Evolutionary conservation across 345 rosid species (phyloP), one percentile per base, ranked within the genome.

Genomic region (Eutrema yunnanense): DNA sequence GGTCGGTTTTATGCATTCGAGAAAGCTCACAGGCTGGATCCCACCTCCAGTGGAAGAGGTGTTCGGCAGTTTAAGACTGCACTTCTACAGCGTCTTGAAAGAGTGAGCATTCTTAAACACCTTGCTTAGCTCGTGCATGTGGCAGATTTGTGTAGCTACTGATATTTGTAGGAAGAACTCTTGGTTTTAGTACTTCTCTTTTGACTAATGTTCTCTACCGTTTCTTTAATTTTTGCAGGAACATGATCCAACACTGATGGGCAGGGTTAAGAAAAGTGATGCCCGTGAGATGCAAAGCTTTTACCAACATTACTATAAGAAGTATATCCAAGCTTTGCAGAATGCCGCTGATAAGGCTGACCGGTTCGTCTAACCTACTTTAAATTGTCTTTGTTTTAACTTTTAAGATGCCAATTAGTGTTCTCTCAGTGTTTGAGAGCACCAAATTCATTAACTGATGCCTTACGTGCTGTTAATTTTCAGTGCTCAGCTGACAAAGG

Each of bases 61-160:
- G 99, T 96, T 80, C 92, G 99, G 19, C 99, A 96, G 68, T 96
- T 96, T 76, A 96, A 96, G 84, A 96, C 98, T 67, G 97, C 99
- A 13, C 98, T 96, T 9, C 90, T 96, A 67, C 99, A 96, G 69
- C 99, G 97, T 68, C 94, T 96, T 40, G 99, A 96, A 80, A 87
- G 90, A 84, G 99, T 92, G 64, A 80, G 86, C 33, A 2, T 30
- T 69, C 10, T 70, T 38, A 4, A 6, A 48, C n/a, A 12, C n/a
- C 6, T 26, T 64, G 54, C 27, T 63, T 70, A 30, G 12, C 7
- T 41, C 62, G 3, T 42, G 51, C 76, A 59, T 52, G 43, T 60
- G 57, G 13, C 12, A 54, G 27, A 59, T 63, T 59, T 73, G 3
- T 14, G 3, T 70, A 37, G 47, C 41, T 65, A 38, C 61, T 65